Evolutionary conservation across 1,284 basidiomycete species (phyloP).

Genomic region (Ceratobasidium theobromae): DNA sequence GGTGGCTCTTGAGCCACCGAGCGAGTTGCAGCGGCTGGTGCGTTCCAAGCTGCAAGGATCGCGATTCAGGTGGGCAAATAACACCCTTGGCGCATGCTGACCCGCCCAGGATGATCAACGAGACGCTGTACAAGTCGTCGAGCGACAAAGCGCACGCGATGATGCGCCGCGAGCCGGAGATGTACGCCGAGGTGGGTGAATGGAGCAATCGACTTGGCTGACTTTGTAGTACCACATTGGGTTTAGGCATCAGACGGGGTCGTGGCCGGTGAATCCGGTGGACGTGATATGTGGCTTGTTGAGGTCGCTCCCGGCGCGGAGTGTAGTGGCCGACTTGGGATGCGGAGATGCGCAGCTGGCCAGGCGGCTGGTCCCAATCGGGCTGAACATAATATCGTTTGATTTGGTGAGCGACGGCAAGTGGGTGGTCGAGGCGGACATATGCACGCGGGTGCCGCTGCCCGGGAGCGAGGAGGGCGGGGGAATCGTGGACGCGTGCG

Average conservation of each 20-base stretch:
- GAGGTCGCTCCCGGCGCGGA: conserved; percentile 58
- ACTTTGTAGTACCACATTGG: conserved; percentile 80
- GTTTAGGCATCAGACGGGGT: conserved; percentile 84
- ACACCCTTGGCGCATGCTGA: neutral
- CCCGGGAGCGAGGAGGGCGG: conserved; percentile 74
- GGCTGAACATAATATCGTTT: conserved; percentile 72
- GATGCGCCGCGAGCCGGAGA: conserved; percentile 76
- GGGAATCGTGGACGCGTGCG: conserved; percentile 83
- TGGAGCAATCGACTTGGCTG: neutral
- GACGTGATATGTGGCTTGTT: conserved; percentile 65
- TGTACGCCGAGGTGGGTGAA: conserved; percentile 70
- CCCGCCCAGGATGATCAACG: conserved; percentile 73
- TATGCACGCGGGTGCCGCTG: conserved; percentile 69
- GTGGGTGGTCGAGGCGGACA: conserved; percentile 80
- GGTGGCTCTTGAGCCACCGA: too few relatives aligned
- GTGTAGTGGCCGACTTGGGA: conserved; percentile 89
- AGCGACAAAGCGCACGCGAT: conserved; percentile 72
- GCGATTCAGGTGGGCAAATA: conserved; percentile 66
- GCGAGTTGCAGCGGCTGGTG: too few relatives aligned
- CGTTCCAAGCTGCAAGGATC: conserved; percentile 83
- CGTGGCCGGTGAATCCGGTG: conserved; percentile 91
- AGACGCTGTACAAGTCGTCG: conserved; percentile 80
- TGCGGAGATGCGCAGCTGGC: conserved; percentile 94
- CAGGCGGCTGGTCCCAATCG: conserved; percentile 65
- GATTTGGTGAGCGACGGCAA: conserved; percentile 74